Base-by-base conservation (phyloP, 345 rosid species). In the Angophora floribunda region DNA sequence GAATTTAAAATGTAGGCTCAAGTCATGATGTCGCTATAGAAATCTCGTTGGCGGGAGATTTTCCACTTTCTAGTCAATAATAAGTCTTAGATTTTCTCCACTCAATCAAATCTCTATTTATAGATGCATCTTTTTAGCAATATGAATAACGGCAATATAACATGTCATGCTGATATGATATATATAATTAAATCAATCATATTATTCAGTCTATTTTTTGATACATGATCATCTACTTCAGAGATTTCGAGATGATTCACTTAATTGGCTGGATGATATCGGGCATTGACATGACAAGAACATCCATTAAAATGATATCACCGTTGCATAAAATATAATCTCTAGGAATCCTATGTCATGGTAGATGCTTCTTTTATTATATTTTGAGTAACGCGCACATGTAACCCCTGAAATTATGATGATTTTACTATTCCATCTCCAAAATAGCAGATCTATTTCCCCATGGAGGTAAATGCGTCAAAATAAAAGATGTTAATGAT, bases 151-250 rank as follows among this genome's bases (percentile, higher is more conserved):
- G 24, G 26, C 24, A 17, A 63, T 36, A 36, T 36, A 2, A 36
- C 7, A 17, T 28, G 0, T n/a, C 0, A 13, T 63, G 9, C 9
- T n/a, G 0, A 63, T 1, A 1, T 63, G 0, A n/a, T 63, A 63
- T 59, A 59, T 11, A 26, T 59, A 59, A 26, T 5, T 4, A 26
- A 13, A 59, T 59, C 30, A 26, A 5, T 59, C 7, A 12, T 26
- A 26, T 11, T 11, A 59, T 59, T 57, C 30, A 59, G 24, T 59
- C 26, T 59, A 59, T 59, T 59, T 24, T 59, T 7, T 0, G 16
- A 61, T 61, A 61, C 0, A 4, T 0, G 2, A 61, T 61, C 6
- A 61, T 61, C 2, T 15, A 61, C 8, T 61, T 59, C 13, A 61
- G 14, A 3, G 32, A 61, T 5, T 61, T 61, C 32, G 28, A 61